Evolutionary conservation across 805 yeast species (phyloP), one percentile per base, ranked within the genome.

Genomic region (Monosporozyma servazzii): DNA sequence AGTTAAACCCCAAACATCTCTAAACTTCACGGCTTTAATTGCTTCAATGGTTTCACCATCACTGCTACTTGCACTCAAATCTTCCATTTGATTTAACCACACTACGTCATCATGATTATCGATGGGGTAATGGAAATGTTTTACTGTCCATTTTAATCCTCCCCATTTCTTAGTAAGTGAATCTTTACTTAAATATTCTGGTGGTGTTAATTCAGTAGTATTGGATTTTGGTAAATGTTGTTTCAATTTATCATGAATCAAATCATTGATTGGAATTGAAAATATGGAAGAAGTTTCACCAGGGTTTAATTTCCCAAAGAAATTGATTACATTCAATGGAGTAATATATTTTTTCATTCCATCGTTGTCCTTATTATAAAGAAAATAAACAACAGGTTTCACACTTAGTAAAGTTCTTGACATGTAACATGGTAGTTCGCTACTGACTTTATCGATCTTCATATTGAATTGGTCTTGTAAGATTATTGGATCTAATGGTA

Each of bases 361-460:
- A 18, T 53, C 48, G 30, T 47, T 43, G 17, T 40, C 23, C 6
- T 40, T 21, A 42, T 65, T 60, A 49, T 75, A 76, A 60, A 86
- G 69, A 55, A 82, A 78, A 40, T 86, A 88, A 29, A 83, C 77
- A 56, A 89, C 78, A 0, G 98, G 98, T 47, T 84, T 74, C 3
- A 91, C 97, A 11, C 88, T 88, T 39, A 87, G 74, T 53, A 88
- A 78, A 3, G 95, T 88, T 54, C 95, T 74, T 7, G 95, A 85
- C 18, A 91, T 66, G 62, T 88, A 90, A 51, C 88, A 76, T 0
- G 98, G 97, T 58, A 90, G 62, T 9, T 74, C 72, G 41, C 77
- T 75, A 3, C 56, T 53, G 30, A 89, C 61, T 51, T 76, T 78
- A 50, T 85, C 87, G 29, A 89, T 71, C 23, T 68, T 65, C 59